Evolutionary conservation across 345 rosid species (phyloP).

Genomic region (Carallia brachiata): DNA sequence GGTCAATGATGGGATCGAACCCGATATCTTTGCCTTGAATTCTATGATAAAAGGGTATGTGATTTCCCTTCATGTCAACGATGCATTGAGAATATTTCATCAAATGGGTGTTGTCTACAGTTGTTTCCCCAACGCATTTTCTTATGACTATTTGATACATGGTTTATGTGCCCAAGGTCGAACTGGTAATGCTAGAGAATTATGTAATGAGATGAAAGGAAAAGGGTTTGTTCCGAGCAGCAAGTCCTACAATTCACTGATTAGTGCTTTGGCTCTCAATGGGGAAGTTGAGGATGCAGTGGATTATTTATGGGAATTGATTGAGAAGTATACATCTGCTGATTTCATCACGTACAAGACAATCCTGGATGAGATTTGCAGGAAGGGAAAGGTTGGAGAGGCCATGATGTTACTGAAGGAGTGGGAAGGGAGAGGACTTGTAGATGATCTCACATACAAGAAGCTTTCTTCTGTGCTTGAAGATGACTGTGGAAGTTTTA

Average conservation of each 20-base stretch:
- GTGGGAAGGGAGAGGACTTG: slow-evolving; percentile 51
- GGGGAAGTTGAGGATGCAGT: slow-evolving; percentile 67
- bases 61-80: slow-evolving; percentile 84
- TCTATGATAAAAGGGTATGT: slow-evolving; percentile 82
- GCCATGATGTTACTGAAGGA: slow-evolving; percentile 55
- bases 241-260: slow-evolving; percentile 78
- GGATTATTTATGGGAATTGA: slow-evolving; percentile 71
- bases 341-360: slow-evolving; percentile 74
- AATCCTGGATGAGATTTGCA: slow-evolving; percentile 70
- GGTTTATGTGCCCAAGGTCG: slow-evolving; percentile 87
- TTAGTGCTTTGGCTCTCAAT: slow-evolving; percentile 68
- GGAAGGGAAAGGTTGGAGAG: slow-evolving; percentile 50
- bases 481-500: slow-evolving; percentile 43
- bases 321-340: slow-evolving; percentile 47
- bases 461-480: slow-evolving; percentile 65
- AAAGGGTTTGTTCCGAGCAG: slow-evolving; percentile 70
- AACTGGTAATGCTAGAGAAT: slow-evolving; percentile 67
- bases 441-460: slow-evolving; percentile 52
- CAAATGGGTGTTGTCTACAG: slow-evolving; percentile 75
- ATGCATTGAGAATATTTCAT: slow-evolving; percentile 88
- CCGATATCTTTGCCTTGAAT: slow-evolving; percentile 64
- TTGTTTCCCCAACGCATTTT: slow-evolving; percentile 68
- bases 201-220: slow-evolving; percentile 69
- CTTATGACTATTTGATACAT: slow-evolving; percentile 79
- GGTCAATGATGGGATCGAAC: slow-evolving; percentile 74